phyloP scores from a whole-genome alignment of 106 monocot species.

The Narthecium ossifragum region DNA sequence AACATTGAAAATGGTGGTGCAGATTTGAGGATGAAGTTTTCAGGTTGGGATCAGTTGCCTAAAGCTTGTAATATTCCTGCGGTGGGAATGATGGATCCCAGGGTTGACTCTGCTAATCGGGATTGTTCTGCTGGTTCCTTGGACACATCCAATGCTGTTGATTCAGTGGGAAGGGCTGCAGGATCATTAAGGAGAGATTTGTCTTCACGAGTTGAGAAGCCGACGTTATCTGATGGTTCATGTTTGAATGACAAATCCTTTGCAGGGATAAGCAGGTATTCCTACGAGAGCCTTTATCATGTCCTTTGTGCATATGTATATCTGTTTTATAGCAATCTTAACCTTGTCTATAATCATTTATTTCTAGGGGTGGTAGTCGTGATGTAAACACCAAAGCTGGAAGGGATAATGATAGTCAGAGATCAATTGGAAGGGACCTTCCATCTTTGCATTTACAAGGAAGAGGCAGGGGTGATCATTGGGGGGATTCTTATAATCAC shows the following conservation, averaged over 20 bases:
- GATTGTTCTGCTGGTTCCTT: constrained; percentile 8
- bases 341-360: no score
- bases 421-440: constrained; percentile 23
- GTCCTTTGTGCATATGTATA: background rate
- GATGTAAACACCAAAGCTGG: constrained; percentile 22
- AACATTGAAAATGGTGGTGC: constrained; percentile 14
- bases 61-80: constrained; percentile 8
- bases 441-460: constrained; percentile 22
- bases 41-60: constrained; percentile 81
- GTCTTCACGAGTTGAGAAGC: constrained; percentile 30
- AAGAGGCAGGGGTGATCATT: constrained; percentile 25
- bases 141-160: constrained; percentile 1
- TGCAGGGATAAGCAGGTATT: constrained; percentile 51
- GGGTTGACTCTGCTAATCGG: constrained; percentile 5
- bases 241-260: constrained; percentile 33
- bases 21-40: constrained; percentile 34
- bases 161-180: constrained; percentile 9
- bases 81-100: constrained; percentile 3
- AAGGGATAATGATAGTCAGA: constrained; percentile 17
- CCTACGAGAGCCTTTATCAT: background rate
- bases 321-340: no score
- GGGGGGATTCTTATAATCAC: constrained; percentile 28
- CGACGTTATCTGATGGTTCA: constrained; percentile 31
- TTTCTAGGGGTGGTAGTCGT: constrained; percentile 31
- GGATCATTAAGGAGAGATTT: constrained; percentile 24